Evolutionary conservation across 2,329 filamentous ascomycete genomes (phyloP).

Genomic region (Hypocrella siamensis): DNA sequence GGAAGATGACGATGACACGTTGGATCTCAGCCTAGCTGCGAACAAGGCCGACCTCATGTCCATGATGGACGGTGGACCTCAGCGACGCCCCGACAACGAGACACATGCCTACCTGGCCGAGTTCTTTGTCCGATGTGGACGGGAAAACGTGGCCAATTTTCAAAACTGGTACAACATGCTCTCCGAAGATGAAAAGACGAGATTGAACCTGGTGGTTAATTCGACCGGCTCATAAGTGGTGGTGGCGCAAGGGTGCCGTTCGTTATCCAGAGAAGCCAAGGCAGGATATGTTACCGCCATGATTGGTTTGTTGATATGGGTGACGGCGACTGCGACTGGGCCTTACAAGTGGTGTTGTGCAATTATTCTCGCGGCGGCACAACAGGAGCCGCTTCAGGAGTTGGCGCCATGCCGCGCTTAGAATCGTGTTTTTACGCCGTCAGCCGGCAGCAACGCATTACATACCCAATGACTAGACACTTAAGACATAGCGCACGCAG

Average conservation of each 20-base stretch:
- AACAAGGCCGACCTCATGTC: slow-evolving; percentile 70
- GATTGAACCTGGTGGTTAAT: slow-evolving; percentile 35
- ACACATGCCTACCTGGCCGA: slow-evolving; percentile 71
- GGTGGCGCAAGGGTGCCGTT: background rate
- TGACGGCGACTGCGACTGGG: no score
- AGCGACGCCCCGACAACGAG: slow-evolving; percentile 70
- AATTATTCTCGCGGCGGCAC: no score
- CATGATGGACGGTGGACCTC: slow-evolving; percentile 43
- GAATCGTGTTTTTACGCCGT: no score
- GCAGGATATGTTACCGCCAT: background rate
- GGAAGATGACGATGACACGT: slow-evolving; percentile 67
- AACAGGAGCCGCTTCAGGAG: no score
- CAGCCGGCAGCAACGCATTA: no score
- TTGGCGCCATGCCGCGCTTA: no score
- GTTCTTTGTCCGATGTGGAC: slow-evolving; percentile 54
- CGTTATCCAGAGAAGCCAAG: background rate
- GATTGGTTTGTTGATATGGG: no score
- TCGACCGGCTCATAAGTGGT: background rate
- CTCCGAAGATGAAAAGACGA: slow-evolving; percentile 38
- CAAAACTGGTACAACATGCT: slow-evolving; percentile 40
- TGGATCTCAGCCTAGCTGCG: slow-evolving; percentile 58
- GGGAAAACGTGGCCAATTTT: slow-evolving; percentile 41
- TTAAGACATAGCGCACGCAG: no score
- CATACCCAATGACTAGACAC: no score
- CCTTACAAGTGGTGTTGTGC: no score